Evolutionary conservation across 768 basidiomycete species (phyloP).

Genomic region (Suillus americanus): DNA sequence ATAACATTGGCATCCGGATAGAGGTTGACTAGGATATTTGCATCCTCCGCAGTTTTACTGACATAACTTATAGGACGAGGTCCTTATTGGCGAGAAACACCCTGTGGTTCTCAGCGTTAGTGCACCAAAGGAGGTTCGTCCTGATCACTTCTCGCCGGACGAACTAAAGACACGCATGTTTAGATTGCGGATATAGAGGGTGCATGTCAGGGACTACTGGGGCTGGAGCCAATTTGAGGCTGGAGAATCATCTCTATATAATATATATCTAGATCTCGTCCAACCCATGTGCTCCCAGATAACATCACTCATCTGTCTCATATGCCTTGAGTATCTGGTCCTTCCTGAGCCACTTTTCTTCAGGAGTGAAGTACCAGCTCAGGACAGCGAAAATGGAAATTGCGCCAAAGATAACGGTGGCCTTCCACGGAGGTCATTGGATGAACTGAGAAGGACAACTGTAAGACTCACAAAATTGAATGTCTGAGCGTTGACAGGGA

Average conservation of each 20-base stretch:
- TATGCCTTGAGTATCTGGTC: conserved; percentile 59
- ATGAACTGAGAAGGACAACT: not conserved
- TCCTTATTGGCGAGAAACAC: conserved; percentile 63
- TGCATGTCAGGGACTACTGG: conserved; percentile 71
- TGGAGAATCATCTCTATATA: not conserved
- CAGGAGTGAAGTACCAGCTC: conserved; percentile 78
- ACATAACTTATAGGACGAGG: conserved; percentile 54
- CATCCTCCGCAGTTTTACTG: conserved; percentile 6
- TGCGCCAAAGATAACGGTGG: conserved; percentile 73
- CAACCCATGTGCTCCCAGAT: not conserved
- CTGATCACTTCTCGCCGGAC: conserved; percentile 2
- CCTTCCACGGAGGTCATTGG: conserved; percentile 40
- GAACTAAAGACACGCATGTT: conserved; percentile 6
- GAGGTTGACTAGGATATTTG: conserved; percentile 49
- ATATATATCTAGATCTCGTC: not conserved
- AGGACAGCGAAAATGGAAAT: conserved; percentile 77
- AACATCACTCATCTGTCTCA: conserved; percentile 14
- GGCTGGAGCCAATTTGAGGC: conserved; percentile 46
- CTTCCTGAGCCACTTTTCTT: conserved; percentile 75
- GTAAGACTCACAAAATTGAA: conserved; percentile 81
- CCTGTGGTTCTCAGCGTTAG: conserved; percentile 63
- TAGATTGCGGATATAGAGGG: conserved; percentile 78
- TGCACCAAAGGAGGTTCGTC: conserved; percentile 81
- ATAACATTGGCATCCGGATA: conserved; percentile 89
- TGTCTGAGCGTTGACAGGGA: conserved; percentile 70